These are phyloP conservation scores for Ceratocystis eucalypticola DNA, from an alignment of 2,329 filamentous ascomycete species.

Conservation along the genomic window DNA sequence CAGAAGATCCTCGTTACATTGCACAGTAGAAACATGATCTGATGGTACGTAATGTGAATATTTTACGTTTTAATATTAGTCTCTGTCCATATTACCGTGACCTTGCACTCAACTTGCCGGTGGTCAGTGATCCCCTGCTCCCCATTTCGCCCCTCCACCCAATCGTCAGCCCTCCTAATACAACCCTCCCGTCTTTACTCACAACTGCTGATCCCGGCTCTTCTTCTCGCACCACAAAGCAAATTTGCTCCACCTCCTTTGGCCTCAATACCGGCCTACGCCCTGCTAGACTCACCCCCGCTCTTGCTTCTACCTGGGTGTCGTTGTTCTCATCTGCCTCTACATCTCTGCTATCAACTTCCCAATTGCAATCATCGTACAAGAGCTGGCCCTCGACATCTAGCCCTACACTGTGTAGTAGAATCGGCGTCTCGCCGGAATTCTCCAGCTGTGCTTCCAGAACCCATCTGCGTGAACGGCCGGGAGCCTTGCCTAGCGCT, in stretches of 20 bases:
- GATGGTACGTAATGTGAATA: background rate
- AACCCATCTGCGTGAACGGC: conserved; percentile 44
- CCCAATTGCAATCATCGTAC: conserved; percentile 46
- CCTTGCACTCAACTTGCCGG: conserved; percentile 59
- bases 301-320: background rate
- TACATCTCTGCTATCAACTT: conserved; percentile 25
- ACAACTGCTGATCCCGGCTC: conserved; percentile 27
- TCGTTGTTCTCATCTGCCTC: background rate
- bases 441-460: conserved; percentile 95
- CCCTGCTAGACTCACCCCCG: conserved; percentile 20
- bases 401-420: conserved; percentile 54
- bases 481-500: conserved; percentile 22
- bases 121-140: conserved; percentile 73
- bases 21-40: background rate
- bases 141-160: conserved; percentile 87
- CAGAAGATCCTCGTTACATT: background rate
- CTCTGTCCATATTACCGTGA: conserved; percentile 11
- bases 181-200: conserved; percentile 42
- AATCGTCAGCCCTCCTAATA: conserved; percentile 70
- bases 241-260: conserved; percentile 52
- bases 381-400: conserved; percentile 39
- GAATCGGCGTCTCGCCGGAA: conserved; percentile 68
- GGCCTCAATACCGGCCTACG: conserved; percentile 44
- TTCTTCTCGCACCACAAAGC: conserved; percentile 45
- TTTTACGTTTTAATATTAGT: background rate